Conservation (phyloP, 805 yeast genomes). For the Candida andamanensis region DNA sequence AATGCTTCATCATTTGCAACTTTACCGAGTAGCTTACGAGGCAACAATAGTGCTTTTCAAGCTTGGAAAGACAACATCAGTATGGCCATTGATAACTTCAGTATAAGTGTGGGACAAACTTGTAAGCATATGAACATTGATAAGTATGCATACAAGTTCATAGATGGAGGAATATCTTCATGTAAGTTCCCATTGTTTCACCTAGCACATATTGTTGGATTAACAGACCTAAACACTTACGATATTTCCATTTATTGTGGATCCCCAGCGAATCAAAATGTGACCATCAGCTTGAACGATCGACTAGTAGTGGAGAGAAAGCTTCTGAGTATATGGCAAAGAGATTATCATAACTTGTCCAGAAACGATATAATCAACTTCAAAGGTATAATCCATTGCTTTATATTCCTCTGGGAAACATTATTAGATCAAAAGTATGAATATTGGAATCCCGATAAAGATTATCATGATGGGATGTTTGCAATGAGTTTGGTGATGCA, state of each 20-base stretch:
- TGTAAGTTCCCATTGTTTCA: constrained; percentile 56
- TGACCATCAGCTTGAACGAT: constrained; percentile 33
- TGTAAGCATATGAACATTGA: constrained; percentile 6
- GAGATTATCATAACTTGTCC: constrained; percentile 6
- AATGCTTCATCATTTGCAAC: constrained; percentile 39
- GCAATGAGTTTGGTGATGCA: constrained; percentile 33
- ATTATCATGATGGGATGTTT: constrained; percentile 32
- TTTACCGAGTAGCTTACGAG: no score
- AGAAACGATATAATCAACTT: constrained; percentile 26
- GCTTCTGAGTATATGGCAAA: constrained; percentile 28
- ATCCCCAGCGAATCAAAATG: constrained; percentile 70
- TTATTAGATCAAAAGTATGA: constrained; percentile 17
- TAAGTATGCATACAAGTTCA: constrained; percentile 5
- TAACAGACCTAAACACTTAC: constrained; percentile 63
- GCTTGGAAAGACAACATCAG: constrained; percentile 68
- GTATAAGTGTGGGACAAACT: constrained; percentile 3
- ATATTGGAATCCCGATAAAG: constrained; percentile 29
- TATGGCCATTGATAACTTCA: constrained; percentile 59
- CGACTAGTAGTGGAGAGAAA: constrained; percentile 28
- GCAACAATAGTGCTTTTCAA: constrained; percentile 34
- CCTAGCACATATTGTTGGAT: constrained; percentile 60
- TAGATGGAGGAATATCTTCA: constrained; percentile 7
- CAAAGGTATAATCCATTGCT: constrained; percentile 35
- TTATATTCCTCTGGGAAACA: constrained; percentile 35
- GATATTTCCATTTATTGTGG: constrained; percentile 80